phyloP scores from a whole-genome alignment of 2,329 filamentous ascomycete species.

The Daldinia eschscholtzii region DNA sequence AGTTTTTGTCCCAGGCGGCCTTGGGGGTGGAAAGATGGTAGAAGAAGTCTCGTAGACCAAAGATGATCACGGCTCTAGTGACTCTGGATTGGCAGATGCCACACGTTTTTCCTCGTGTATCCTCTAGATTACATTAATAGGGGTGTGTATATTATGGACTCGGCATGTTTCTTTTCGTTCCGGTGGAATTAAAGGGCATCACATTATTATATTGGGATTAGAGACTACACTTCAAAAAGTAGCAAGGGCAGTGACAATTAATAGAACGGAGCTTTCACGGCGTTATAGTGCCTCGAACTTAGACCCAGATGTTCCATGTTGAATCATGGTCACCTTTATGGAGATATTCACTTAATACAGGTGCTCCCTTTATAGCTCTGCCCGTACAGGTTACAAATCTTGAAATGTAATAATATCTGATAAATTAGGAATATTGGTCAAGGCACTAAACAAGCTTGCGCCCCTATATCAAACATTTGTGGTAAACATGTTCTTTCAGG shows the following conservation, averaged over 20 bases:
- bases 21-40: slow-evolving; percentile 63
- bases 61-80: slow-evolving; percentile 25
- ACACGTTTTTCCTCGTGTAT: not conserved
- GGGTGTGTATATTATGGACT: slow-evolving; percentile 1
- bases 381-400: not conserved
- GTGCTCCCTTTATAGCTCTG: not conserved
- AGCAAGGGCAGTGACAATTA: not conserved
- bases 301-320: not conserved
- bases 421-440: not conserved
- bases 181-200: not conserved
- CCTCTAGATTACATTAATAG: not conserved
- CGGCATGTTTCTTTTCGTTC: not conserved
- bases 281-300: not conserved
- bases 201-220: not conserved
- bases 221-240: not conserved
- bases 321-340: not conserved
- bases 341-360: not conserved
- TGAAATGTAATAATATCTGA: not conserved
- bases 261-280: not conserved
- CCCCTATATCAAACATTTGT: not conserved
- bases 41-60: slow-evolving; percentile 63
- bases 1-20: slow-evolving; percentile 62
- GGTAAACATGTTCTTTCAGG: not conserved
- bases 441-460: not conserved
- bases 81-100: not conserved